phyloP scores from a whole-genome alignment of 495 filamentous ascomycete genomes.

The Choiromyces venosus region DNA sequence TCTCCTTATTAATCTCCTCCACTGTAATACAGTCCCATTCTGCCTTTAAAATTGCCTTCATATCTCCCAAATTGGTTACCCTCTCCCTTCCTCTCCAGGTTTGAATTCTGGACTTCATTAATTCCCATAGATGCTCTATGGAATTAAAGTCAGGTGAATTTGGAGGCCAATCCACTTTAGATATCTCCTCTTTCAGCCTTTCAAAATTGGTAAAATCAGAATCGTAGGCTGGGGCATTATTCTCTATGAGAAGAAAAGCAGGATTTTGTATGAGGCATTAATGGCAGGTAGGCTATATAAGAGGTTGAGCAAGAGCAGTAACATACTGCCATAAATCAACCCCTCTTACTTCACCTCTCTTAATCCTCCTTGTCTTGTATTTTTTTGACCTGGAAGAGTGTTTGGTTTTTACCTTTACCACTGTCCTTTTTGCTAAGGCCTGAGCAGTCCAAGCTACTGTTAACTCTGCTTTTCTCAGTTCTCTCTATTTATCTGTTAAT shows the following conservation, averaged over 20 bases:
- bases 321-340: too few species aligned
- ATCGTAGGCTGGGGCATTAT: constrained; percentile 2
- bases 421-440: too few species aligned
- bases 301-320: neutral
- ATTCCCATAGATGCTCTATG: constrained; percentile 7
- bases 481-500: too few species aligned
- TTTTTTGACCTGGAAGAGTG: neutral
- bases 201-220: constrained; percentile 11
- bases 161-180: constrained; percentile 11
- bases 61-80: constrained; percentile 14
- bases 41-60: constrained; percentile 1
- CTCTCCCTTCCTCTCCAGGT: constrained; percentile 1
- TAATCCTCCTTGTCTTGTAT: neutral
- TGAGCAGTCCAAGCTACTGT: too few species aligned
- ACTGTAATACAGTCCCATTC: constrained; percentile 17
- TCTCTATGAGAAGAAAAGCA: constrained; percentile 10
- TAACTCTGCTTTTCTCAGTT: too few species aligned
- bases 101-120: neutral
- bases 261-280: constrained; percentile 3
- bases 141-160: constrained; percentile 11
- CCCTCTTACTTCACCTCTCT: too few species aligned
- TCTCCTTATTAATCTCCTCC: constrained; percentile 22
- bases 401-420: too few species aligned
- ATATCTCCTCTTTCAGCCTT: constrained; percentile 12
- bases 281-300: constrained; percentile 13